A percentile compares a stretch with the other conserved stretches of the same genome.
Conservation (phyloP, 1,284 basidiomycete genomes). For the Apiotrichum montevideense region DNA sequence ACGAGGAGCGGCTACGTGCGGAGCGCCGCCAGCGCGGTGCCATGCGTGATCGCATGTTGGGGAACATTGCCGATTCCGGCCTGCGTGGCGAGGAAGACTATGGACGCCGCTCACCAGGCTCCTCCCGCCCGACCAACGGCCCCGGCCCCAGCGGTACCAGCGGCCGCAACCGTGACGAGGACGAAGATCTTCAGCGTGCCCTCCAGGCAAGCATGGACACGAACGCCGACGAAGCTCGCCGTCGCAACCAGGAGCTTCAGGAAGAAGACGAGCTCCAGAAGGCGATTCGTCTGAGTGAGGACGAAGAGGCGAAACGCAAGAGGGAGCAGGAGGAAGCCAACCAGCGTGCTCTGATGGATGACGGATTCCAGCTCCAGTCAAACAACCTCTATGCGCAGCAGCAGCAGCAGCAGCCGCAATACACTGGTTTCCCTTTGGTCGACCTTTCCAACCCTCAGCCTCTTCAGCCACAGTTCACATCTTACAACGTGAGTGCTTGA, state of each 20-base stretch:
- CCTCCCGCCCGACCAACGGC: neutral
- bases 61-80: constrained; percentile 50
- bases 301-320: constrained; percentile 71
- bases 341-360: constrained; percentile 75
- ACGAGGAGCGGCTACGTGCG: constrained; percentile 76
- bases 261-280: constrained; percentile 69
- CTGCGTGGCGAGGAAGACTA: constrained; percentile 50
- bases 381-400: constrained; percentile 38
- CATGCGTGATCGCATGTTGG: constrained; percentile 92
- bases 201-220: constrained; percentile 81
- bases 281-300: constrained; percentile 76
- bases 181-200: constrained; percentile 72
- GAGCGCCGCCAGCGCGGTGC: constrained; percentile 73
- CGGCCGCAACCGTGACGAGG: constrained; percentile 52
- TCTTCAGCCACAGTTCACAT: constrained; percentile 59
- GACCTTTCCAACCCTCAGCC: constrained; percentile 53
- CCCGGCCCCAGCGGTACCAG: constrained; percentile 7
- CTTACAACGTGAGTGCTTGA: constrained; percentile 43
- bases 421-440: constrained; percentile 53
- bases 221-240: constrained; percentile 66
- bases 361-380: constrained; percentile 57
- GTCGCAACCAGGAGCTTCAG: constrained; percentile 42
- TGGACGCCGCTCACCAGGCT: constrained; percentile 17
- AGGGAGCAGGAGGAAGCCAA: constrained; percentile 69
- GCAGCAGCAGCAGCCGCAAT: constrained; percentile 31